Evolutionary conservation across 78 protist genomes (phyloP), one percentile per base, ranked within the genome.

Genomic region (Dictyostelium discoideum): DNA sequence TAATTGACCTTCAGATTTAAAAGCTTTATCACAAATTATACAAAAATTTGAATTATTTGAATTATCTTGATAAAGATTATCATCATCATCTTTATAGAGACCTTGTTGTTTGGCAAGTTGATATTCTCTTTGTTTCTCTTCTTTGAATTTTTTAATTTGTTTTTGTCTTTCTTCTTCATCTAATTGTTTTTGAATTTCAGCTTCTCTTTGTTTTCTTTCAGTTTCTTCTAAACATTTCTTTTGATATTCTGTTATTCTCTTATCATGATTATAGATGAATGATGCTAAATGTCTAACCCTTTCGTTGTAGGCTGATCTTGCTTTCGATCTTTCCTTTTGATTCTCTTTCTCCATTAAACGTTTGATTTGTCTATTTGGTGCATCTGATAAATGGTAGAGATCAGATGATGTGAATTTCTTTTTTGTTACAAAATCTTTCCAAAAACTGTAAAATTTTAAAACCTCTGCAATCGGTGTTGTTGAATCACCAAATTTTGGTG

Each of bases 321-420:
- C 96, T 24, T 20, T 54, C 0, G 11, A 57, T 13, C 99, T 65
- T 73, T 87, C 96, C 60, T 96, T 96, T 72, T 87, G 63, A 92
- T 98, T 98, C 69, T 97, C 98, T 84, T 96, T 94, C 87, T 97
- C 99, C 82, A 97, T 96, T 20, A 92, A 84, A 42, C 99, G 83
- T 78, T 92, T 92, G 22, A 90, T 46, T 77, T 80, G 74, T 11
- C 98, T 73, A 79, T 95, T 85, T 48, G 96, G 95, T 9, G 96
- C 98, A 24, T 96, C 97, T 20, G 77, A 67, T 9, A 92, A 83
- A 48, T 98, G 95, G 88, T 97, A 97, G 48, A 76, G 44, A 82
- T 97, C 97, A n/a, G 92, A 69, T 78, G 78, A 77, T 20, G 96
- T 50, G 81, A 97, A 98, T 20, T 63, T 16, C 72, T 93, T 88